Evolutionary conservation across 1,284 basidiomycete species (phyloP).

Genomic region (Cutaneotrichosporon spelunceum): DNA sequence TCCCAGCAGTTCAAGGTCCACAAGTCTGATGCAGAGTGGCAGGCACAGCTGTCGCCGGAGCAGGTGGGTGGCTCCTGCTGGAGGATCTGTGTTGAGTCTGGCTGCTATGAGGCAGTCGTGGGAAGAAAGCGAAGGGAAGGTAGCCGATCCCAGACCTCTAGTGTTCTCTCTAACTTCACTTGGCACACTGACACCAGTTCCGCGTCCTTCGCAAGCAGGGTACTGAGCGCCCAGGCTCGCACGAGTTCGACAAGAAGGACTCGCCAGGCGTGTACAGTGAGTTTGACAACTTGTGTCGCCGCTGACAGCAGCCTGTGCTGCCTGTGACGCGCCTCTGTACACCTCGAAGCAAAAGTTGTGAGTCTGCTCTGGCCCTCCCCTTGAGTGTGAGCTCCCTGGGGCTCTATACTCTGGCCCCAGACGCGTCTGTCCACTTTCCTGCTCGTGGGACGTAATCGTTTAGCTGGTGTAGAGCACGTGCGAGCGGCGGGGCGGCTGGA

Average conservation of each 20-base stretch:
- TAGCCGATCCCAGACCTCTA: not conserved
- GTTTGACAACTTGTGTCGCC: conserved; percentile 10
- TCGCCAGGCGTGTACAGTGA: conserved; percentile 63
- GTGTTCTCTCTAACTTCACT: not conserved
- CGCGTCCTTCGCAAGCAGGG: conserved; percentile 80
- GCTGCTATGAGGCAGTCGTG: not conserved
- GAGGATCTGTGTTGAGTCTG: not conserved
- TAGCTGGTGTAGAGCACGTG: not conserved
- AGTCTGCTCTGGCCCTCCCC: conserved; percentile 18
- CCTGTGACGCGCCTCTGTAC: conserved; percentile 62
- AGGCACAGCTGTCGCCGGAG: conserved; percentile 71
- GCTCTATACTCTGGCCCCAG: no score
- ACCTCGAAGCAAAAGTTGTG: conserved; percentile 82
- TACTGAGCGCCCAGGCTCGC: conserved; percentile 74
- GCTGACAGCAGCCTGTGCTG: conserved; percentile 41
- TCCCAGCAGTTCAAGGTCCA: conserved; percentile 33
- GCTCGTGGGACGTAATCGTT: no score
- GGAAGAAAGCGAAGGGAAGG: not conserved
- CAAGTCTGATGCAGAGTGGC: conserved; percentile 82
- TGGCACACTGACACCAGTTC: conserved; percentile 62
- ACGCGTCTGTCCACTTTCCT: no score
- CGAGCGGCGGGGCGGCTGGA: no score
- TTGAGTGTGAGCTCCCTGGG: no score
- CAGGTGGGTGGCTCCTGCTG: conserved; percentile 59
- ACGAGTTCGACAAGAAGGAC: conserved; percentile 67